These are phyloP conservation scores for Prunus davidiana DNA, from an alignment of 306 rosid species.

Conservation along the genomic window DNA sequence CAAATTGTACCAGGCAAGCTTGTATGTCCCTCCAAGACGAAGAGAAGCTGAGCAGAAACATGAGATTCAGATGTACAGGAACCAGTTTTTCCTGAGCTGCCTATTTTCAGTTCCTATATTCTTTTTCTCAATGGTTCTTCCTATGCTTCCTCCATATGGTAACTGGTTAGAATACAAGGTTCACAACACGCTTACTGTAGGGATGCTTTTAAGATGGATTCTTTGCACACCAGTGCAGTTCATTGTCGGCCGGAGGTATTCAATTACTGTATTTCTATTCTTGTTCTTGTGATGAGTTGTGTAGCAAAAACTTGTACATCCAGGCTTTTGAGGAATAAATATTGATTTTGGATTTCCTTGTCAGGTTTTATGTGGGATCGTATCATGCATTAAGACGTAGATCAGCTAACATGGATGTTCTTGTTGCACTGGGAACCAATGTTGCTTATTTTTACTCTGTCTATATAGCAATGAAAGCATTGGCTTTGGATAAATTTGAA, in stretches of 20 bases:
- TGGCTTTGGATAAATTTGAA: slow-evolving; percentile 63
- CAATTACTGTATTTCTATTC: slow-evolving; percentile 6
- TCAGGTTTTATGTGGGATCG: slow-evolving; percentile 92
- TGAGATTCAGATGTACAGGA: slow-evolving; percentile 63
- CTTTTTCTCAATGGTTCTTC: slow-evolving; percentile 84
- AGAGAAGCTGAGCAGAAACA: slow-evolving; percentile 61
- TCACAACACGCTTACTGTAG: slow-evolving; percentile 74
- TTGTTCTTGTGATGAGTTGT: slow-evolving; percentile 8
- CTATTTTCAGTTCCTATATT: slow-evolving; percentile 82
- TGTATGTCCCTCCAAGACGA: slow-evolving; percentile 60
- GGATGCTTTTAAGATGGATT: slow-evolving; percentile 80
- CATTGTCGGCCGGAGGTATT: slow-evolving; percentile 78
- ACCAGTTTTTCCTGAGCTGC: slow-evolving; percentile 80
- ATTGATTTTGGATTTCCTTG: slow-evolving; percentile 24
- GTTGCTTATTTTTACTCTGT: slow-evolving; percentile 93
- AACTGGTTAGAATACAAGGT: slow-evolving; percentile 71
- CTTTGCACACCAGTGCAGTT: slow-evolving; percentile 93
- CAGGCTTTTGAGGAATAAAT: slow-evolving; percentile 14
- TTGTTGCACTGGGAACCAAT: slow-evolving; percentile 89
- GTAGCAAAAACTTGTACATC: slow-evolving; percentile 8
- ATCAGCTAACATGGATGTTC: slow-evolving; percentile 97
- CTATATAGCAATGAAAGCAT: slow-evolving; percentile 63
- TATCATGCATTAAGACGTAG: slow-evolving; percentile 79
- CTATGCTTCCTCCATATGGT: slow-evolving; percentile 91
- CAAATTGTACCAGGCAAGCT: slow-evolving; percentile 45